Base-by-base conservation (phyloP, 805 yeast species). In the Candida quercuum region DNA sequence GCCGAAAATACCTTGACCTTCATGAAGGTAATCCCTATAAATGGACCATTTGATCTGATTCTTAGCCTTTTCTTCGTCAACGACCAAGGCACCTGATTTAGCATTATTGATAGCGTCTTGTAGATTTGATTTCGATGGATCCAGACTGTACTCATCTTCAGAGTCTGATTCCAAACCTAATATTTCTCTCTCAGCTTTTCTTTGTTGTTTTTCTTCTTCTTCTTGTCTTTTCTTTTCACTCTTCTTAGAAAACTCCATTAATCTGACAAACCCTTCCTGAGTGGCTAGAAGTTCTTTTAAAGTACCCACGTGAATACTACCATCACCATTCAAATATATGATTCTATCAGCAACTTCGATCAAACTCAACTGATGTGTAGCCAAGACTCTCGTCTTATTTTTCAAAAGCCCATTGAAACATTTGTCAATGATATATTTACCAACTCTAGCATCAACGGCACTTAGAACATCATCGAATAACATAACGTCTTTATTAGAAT, bases 401-500 rank as follows among this genome's bases (percentile, higher is more conserved):
- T 56, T 59, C 45, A 84, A 52, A 25, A 75, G 46, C 0, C 78
- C 82, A 41, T 68, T 38, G 33, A 84, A 54, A 56, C 91, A 83
- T 14, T 69, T 54, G 34, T 74, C 69, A 64, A 81, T 72, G 35
- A 82, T 80, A 49, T 79, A 82, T 41, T 72, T 71, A 12, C 88
- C 89, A 31, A 82, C 89, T 47, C 79, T 76, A 19, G 86, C 86
- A 57, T 82, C 89, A 21, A 82, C 89, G 11, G 91, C 89, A 58
- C 81, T 73, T 35, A 82, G 66, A 12, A 81, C 84, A 52, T 82
- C 91, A 54, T 82, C 91, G 36, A 82, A 58, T 38, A 82, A 54
- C 15, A 78, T 61, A n/a, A 81, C 77, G 41, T 80, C 83, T 16
- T 69, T 71, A 22, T 76, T 63, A 4, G 78, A 72, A 49, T 82